Evolutionary conservation across 768 basidiomycete species (phyloP).

Genomic region (Gelatoporia subvermispora): DNA sequence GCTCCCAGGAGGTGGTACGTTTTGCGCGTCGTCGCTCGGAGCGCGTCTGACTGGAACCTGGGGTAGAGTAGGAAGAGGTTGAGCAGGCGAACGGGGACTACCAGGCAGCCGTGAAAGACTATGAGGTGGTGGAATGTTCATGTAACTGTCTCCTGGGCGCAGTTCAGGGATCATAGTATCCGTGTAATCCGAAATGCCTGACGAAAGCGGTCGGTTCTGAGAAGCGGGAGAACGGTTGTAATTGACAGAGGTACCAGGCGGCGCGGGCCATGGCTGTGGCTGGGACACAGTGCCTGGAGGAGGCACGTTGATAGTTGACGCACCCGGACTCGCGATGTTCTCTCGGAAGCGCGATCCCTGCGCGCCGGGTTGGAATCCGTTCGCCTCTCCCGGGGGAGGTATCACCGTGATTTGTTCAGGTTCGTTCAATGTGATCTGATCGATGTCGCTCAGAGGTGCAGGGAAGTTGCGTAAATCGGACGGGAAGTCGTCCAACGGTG

Average conservation of each 20-base stretch:
- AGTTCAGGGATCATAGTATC: conserved; percentile 16
- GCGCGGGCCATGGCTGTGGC: conserved; percentile 6
- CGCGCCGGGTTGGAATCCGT: conserved; percentile 4
- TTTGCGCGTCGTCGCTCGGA: not conserved
- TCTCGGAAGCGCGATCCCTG: conserved; percentile 23
- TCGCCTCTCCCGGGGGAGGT: not conserved
- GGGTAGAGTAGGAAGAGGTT: conserved; percentile 7
- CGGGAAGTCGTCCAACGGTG: conserved; percentile 9
- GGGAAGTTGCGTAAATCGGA: conserved; percentile 7
- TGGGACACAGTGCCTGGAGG: not conserved
- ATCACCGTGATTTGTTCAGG: not conserved
- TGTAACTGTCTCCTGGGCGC: conserved; percentile 10
- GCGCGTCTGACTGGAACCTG: not conserved
- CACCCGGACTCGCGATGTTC: conserved; percentile 17
- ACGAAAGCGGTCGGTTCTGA: conserved; percentile 13
- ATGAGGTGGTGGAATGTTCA: conserved; percentile 16
- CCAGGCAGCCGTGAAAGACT: conserved; percentile 6
- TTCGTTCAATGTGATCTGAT: not conserved
- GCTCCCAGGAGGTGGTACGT: not conserved
- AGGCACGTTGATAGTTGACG: conserved; percentile 9
- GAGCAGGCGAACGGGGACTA: conserved; percentile 2
- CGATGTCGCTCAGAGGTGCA: conserved; percentile 1
- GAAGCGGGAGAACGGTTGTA: conserved; percentile 7
- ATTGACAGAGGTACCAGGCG: not conserved
- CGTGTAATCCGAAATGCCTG: conserved; percentile 11